Conservation (phyloP, 2,329 filamentous ascomycete genomes). For the Pezicula neosporulosa region DNA sequence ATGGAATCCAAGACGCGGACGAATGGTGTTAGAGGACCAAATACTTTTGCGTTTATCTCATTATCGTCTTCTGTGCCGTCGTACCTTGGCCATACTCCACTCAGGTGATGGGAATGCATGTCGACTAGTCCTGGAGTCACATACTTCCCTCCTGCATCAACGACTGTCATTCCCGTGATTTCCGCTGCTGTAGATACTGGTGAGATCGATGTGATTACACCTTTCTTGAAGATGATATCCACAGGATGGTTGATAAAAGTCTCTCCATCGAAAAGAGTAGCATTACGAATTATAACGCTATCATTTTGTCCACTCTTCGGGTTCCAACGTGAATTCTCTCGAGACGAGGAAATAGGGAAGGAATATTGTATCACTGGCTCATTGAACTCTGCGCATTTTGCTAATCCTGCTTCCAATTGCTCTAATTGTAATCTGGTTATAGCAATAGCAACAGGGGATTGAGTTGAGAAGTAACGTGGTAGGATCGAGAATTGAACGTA, state of each 20-base stretch:
- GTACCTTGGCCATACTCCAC: slow-evolving; percentile 31
- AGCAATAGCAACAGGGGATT: too few relatives aligned
- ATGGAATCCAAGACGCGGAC: slow-evolving; percentile 36
- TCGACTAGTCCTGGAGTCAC: slow-evolving; percentile 43
- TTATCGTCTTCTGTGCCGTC: slow-evolving; percentile 32
- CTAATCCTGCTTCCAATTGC: slow-evolving; percentile 16
- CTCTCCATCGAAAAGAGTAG: slow-evolving; percentile 40
- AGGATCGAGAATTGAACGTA: too few relatives aligned
- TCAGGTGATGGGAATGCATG: slow-evolving; percentile 41
- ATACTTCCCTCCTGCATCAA: slow-evolving; percentile 32
- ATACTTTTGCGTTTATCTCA: slow-evolving; percentile 27
- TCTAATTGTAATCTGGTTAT: too few relatives aligned
- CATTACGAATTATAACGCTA: slow-evolving; percentile 35
- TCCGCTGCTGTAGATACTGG: slow-evolving; percentile 5
- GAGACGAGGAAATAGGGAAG: slow-evolving; percentile 10
- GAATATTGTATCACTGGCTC: slow-evolving; percentile 22
- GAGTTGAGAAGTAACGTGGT: too few relatives aligned
- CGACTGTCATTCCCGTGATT: slow-evolving; percentile 16
- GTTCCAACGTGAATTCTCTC: slow-evolving; percentile 38
- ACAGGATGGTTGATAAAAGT: slow-evolving; percentile 27
- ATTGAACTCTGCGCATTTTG: slow-evolving; percentile 23
- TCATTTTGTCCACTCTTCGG: slow-evolving; percentile 32
- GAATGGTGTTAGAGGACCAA: slow-evolving; percentile 34
- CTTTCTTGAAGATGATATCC: slow-evolving; percentile 35
- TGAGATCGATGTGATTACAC: slow-evolving; percentile 27